phyloP scores from a whole-genome alignment of 164 flowering plant species.

The Saururus chinensis region DNA sequence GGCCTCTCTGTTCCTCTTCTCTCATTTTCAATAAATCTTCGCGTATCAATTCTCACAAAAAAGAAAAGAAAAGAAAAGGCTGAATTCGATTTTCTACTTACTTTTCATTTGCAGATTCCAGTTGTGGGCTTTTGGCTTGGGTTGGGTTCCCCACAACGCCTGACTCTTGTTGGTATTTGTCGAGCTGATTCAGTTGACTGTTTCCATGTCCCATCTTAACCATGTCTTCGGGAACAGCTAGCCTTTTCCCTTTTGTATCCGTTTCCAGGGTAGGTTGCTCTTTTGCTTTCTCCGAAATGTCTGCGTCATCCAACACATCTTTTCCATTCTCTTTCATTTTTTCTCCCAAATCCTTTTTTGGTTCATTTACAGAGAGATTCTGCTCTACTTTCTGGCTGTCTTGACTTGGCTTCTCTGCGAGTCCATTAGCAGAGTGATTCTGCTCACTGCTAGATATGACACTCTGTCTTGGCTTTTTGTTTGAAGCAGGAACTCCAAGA shows the following conservation, averaged over 20 bases:
- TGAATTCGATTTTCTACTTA: no score
- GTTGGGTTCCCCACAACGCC: no score
- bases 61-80: no score
- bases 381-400: background rate
- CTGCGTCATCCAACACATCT: background rate
- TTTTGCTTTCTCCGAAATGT: background rate
- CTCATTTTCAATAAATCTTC: background rate
- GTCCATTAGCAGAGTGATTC: background rate
- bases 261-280: background rate
- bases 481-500: background rate
- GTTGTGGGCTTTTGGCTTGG: no score
- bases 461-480: background rate
- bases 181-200: no score
- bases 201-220: no score
- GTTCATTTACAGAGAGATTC: background rate
- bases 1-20: background rate
- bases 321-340: background rate
- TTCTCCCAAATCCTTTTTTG: background rate
- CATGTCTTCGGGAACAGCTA: no score
- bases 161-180: no score
- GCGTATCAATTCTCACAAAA: no score
- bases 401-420: background rate
- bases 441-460: background rate
- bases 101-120: no score
- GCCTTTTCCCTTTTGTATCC: no score